Evolutionary conservation across 23 red algal genomes (phyloP), one percentile per base, ranked within the genome.

Genomic region (Agarophyton chilense): DNA sequence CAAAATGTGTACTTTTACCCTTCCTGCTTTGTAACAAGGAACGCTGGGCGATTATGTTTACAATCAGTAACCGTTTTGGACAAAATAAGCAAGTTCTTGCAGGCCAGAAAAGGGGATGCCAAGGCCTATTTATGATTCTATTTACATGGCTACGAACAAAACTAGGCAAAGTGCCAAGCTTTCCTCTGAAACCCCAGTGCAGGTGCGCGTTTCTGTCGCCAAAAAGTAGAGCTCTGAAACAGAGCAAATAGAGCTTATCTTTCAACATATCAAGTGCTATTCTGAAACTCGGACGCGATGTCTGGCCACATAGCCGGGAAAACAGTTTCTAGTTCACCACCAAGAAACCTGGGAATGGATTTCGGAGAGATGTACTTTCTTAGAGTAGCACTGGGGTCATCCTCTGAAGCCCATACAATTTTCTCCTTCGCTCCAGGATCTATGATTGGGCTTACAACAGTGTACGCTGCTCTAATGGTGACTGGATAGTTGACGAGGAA

Each of bases 381-480:
- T 17, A 87, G 51, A 54, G 82, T 87, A 14, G 33, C 61, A 54
- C 57, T 18, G 29, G 82, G 82, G 33, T 87, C 82, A 87, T 58
- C 86, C 47, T 90, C 86, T 71, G 68, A 32, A 31, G 75, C 57
- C 70, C 70, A 90, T 2, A 90, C 70, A 34, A 90, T 79, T 52
- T 90, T 90, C 46, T 77, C 86, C 73, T 79, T 77, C 28, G 86
- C 72, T 8, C 72, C 72, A 11, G 86, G 10, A 31, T 90, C 86
- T 41, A 90, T 90, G 71, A 90, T 77, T 18, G 86, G 86, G 35
- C 86, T 77, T 35, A 90, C 56, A 4, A 57, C 86, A 32, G 86
- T 79, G 26, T 79, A 90, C 18, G 86, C 86, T 13, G 86, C 86
- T 55, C 72, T 68, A 36, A 90, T 90, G 36, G 86, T 78, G n/a